Evolutionary conservation across 257 asterid species (phyloP), one percentile per base, ranked within the genome.

Genomic region (Solanum dulcamara): DNA sequence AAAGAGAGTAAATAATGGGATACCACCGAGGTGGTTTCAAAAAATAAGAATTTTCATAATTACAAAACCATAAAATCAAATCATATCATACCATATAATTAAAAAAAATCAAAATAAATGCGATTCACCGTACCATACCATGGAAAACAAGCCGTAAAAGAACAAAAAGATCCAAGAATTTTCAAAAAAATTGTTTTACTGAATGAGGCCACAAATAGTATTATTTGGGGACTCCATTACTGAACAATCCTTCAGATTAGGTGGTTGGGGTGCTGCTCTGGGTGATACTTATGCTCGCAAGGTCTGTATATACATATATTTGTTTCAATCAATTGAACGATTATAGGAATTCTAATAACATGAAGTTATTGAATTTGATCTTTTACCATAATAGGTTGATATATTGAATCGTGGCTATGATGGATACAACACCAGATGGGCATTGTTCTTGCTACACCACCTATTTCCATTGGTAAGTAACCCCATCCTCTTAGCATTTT

Each of bases 351-450:
- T 10, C 57, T 50, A 4, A 2, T 70, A n/a, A 2, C 83, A 30
- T 88, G 85, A 72, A 72, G 46, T 74, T 57, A 81, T 53, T 28
- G 50, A 53, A 66, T 57, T 55, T n/a, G 26, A n/a, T 59, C 6
- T 8, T 35, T 85, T n/a, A 81, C 68, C 80, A 64, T 86, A 79
- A 85, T n/a, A 96, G 99, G 98, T 89, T 87, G 98, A 94, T 89
- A 90, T 96, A 30, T 86, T 95, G 87, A 93, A 92, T 86, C 97
- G 98, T 57, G 98, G 99, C n/a, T 96, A 91, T 85, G 91, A 94
- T 84, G 99, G 99, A 84, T 96, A 96, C 93, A 95, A 94, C 92
- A 93, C 98, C 30, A 90, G 96, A 55, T 96, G 98, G 98, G 98
- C 98, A 83, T 83, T 95, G 87, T 95, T 96, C 94, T 90, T 96